A percentile compares a stretch with the other conserved stretches of the same genome.
Evolutionary conservation across 2,329 filamentous ascomycete species (phyloP).

Genomic region (Apiospora arundinis): DNA sequence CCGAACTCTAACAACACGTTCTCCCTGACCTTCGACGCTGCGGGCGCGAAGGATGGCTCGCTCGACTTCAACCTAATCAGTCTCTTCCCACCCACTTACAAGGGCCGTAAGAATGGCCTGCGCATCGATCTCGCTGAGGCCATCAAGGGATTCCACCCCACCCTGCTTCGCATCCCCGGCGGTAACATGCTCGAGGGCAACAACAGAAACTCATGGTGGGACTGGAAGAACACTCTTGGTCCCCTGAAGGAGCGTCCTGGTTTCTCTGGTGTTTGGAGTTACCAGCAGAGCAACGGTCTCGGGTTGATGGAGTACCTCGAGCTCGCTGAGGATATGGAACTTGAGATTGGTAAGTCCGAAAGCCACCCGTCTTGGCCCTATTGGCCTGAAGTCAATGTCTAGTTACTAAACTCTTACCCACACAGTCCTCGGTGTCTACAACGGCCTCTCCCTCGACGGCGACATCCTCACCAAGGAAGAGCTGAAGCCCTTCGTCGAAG

Average conservation of each 20-base stretch:
- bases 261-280: slow-evolving; percentile 62
- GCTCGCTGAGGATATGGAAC: slow-evolving; percentile 65
- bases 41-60: slow-evolving; percentile 45
- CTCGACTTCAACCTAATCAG: slow-evolving; percentile 65
- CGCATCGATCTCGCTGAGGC: slow-evolving; percentile 60
- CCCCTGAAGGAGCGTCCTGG: slow-evolving; percentile 62
- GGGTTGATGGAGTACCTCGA: slow-evolving; percentile 68
- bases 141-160: slow-evolving; percentile 58
- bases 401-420: background rate
- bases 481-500: slow-evolving; percentile 62
- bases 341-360: slow-evolving; percentile 51
- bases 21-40: slow-evolving; percentile 57
- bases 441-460: slow-evolving; percentile 61
- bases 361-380: background rate
- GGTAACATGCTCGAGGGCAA: slow-evolving; percentile 66
- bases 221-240: slow-evolving; percentile 61
- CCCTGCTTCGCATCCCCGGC: slow-evolving; percentile 70
- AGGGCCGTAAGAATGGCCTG: slow-evolving; percentile 62
- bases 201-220: slow-evolving; percentile 51
- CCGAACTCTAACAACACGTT: slow-evolving; percentile 64
- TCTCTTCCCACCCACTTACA: slow-evolving; percentile 66
- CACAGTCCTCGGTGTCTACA: slow-evolving; percentile 62
- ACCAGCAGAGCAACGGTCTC: slow-evolving; percentile 67
- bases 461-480: slow-evolving; percentile 56
- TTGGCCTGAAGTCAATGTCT: too few species aligned